These are phyloP conservation scores for Pyrenophora tritici-repentis DNA, from an alignment of 2,329 filamentous ascomycete species.

Conservation along the genomic window DNA sequence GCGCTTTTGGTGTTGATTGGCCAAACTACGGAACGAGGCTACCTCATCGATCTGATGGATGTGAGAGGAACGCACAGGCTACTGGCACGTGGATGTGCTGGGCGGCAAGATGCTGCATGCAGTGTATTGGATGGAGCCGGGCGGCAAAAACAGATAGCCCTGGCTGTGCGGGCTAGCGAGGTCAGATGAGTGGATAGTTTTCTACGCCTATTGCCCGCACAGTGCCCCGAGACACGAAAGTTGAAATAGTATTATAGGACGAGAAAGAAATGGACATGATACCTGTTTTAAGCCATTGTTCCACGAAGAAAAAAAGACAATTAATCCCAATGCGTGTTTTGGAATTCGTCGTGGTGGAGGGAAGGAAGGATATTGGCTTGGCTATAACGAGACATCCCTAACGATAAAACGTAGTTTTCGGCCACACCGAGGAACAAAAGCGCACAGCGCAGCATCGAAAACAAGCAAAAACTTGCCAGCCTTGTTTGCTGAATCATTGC, in stretches of 20 bases:
- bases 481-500: not conserved
- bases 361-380: not conserved
- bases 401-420: constrained; percentile 1
- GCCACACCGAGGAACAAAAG: not conserved
- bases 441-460: too few relatives aligned
- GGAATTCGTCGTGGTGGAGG: not conserved
- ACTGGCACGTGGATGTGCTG: constrained; percentile 7
- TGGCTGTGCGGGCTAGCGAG: not conserved
- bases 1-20: constrained; percentile 18
- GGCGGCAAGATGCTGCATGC: constrained; percentile 5
- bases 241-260: not conserved
- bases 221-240: not conserved
- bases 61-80: not conserved
- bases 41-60: constrained; percentile 6
- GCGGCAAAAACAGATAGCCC: not conserved
- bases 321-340: not conserved
- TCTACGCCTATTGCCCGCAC: too few relatives aligned
- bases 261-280: not conserved
- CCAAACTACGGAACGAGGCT: constrained; percentile 9
- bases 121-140: not conserved
- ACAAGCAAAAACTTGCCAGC: too few relatives aligned
- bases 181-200: constrained; percentile 1
- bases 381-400: constrained; percentile 8
- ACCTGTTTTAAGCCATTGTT: not conserved
- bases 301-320: not conserved